phyloP scores from a whole-genome alignment of 2,329 filamentous ascomycete genomes.

The Cladophialophora immunda region DNA sequence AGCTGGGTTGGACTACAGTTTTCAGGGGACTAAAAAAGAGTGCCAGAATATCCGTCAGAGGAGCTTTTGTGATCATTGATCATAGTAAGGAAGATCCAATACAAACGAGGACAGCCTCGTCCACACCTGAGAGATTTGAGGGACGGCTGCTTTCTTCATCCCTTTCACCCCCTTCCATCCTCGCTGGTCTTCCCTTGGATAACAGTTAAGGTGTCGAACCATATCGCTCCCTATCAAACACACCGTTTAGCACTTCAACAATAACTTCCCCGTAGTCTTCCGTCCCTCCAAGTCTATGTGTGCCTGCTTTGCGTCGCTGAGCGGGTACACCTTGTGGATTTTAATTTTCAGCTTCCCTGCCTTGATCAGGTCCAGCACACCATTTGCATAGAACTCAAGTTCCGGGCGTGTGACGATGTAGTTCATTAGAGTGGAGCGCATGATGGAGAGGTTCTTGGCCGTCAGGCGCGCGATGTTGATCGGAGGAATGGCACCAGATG shows the following conservation, averaged over 20 bases:
- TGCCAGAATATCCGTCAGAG: neutral
- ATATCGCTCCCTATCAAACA: neutral
- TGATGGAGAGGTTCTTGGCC: constrained; percentile 78
- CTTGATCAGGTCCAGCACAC: constrained; percentile 76
- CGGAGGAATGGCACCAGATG: constrained; percentile 74
- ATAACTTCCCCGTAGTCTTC: constrained; percentile 83
- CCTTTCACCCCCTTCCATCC: neutral
- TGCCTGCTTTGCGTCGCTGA: constrained; percentile 75
- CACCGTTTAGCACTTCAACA: constrained; percentile 68
- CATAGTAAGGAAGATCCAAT: neutral
- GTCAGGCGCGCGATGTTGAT: constrained; percentile 67
- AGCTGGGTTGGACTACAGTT: neutral
- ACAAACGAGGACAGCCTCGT: neutral
- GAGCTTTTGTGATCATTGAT: neutral
- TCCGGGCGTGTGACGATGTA: constrained; percentile 77
- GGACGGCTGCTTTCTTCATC: neutral
- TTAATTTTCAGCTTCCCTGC: constrained; percentile 74
- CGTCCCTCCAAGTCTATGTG: constrained; percentile 82
- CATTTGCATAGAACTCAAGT: constrained; percentile 72
- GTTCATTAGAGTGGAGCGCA: constrained; percentile 76
- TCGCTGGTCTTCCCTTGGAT: neutral
- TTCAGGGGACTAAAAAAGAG: neutral
- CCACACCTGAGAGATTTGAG: neutral
- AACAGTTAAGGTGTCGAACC: neutral
- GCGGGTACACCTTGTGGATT: constrained; percentile 79